phyloP scores from a whole-genome alignment of 2,329 filamentous ascomycete genomes.

The Malbranchea cinnamomea region DNA sequence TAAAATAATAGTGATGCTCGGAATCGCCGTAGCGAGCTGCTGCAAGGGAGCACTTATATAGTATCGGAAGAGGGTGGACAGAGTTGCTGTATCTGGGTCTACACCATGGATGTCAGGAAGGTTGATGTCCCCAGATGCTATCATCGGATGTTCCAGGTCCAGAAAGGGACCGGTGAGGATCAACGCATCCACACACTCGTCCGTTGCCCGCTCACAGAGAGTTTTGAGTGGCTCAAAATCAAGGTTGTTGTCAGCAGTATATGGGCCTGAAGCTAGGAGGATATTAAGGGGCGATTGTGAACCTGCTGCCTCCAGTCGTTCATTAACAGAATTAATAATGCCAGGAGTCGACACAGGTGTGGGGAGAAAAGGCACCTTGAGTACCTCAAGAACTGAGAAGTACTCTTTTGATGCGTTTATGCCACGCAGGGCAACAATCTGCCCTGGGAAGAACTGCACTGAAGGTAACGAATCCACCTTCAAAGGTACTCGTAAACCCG shows the following conservation, averaged over 20 bases:
- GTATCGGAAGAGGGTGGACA: constrained; percentile 70
- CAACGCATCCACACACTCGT: constrained; percentile 60
- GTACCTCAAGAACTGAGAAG: constrained; percentile 64
- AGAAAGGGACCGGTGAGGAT: constrained; percentile 79
- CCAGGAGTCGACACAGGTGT: constrained; percentile 55
- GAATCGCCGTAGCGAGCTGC: constrained; percentile 54
- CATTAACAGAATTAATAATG: constrained; percentile 52
- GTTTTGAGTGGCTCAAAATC: constrained; percentile 76
- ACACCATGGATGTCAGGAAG: constrained; percentile 51
- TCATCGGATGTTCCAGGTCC: constrained; percentile 76
- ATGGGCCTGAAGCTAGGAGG: constrained; percentile 70
- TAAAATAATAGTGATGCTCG: constrained; percentile 66
- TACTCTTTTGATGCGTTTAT: constrained; percentile 75
- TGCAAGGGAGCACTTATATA: constrained; percentile 61
- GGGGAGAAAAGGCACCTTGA: constrained; percentile 59
- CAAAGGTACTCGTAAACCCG: constrained; percentile 65
- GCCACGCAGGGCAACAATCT: constrained; percentile 76
- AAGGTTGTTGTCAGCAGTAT: constrained; percentile 82
- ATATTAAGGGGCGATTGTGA: constrained; percentile 56
- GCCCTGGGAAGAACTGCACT: constrained; percentile 85
- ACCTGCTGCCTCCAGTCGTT: constrained; percentile 51
- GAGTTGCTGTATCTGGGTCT: constrained; percentile 63
- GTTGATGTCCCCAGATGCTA: constrained; percentile 68
- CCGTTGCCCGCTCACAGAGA: constrained; percentile 62
- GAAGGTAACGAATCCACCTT: constrained; percentile 53